A percentile compares a stretch with the other conserved stretches of the same genome.
These are phyloP conservation scores for Vitis riparia DNA, from an alignment of 164 flowering plant genomes.

Conservation along the genomic window DNA sequence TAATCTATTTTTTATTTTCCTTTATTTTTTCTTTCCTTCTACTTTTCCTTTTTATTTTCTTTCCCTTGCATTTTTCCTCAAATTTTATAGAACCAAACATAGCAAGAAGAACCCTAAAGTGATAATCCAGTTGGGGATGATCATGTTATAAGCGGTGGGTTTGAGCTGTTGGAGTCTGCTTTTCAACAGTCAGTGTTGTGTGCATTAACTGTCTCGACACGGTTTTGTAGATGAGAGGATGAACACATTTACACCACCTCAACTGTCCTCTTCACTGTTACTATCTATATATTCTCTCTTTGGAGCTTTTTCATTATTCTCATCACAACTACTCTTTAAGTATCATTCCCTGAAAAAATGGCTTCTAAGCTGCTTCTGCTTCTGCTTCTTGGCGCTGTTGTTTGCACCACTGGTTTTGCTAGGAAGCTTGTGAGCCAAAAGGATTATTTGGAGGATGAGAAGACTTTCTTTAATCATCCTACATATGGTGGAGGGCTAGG, in stretches of 20 bases:
- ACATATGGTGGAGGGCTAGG: constrained; percentile 11
- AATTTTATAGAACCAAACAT: no score
- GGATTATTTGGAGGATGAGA: constrained; percentile 25
- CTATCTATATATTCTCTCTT: constrained; percentile 10
- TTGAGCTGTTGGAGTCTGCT: background rate
- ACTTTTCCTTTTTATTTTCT: no score
- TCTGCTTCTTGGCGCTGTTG: constrained; percentile 30
- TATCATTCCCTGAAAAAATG: constrained; percentile 6
- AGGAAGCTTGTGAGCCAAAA: constrained; percentile 23
- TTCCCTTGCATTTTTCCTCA: no score
- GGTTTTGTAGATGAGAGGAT: constrained; percentile 18
- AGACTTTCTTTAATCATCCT: constrained; percentile 17
- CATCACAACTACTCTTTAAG: constrained; percentile 1
- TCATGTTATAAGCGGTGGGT: background rate
- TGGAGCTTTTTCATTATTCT: constrained; percentile 3
- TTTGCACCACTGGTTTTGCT: constrained; percentile 23
- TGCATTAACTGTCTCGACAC: constrained; percentile 11
- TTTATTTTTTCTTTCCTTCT: no score
- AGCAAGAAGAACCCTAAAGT: no score
- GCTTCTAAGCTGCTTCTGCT: constrained; percentile 26
- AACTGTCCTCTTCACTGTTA: background rate
- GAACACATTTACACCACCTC: constrained; percentile 6
- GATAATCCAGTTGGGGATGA: no score
- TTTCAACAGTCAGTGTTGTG: constrained; percentile 9
- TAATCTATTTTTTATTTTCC: no score